Conservation (phyloP, 2,329 filamentous ascomycete genomes). For the Tolypocladium ovalisporum region DNA sequence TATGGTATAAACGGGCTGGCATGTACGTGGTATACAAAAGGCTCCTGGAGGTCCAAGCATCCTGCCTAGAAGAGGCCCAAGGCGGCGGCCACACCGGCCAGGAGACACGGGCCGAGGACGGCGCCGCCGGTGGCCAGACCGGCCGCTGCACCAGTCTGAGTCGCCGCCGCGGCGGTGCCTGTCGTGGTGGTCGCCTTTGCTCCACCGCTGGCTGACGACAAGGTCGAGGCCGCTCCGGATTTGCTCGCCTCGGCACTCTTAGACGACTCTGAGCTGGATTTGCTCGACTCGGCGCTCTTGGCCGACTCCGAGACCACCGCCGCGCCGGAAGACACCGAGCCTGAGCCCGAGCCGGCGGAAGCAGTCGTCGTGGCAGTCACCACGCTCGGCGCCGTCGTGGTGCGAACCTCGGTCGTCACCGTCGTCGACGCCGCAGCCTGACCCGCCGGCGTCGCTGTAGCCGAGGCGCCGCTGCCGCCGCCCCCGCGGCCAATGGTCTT, state of each 20-base stretch:
- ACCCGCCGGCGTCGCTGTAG: neutral
- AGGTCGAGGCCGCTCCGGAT: neutral
- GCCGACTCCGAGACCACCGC: neutral
- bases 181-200: neutral
- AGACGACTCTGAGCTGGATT: neutral
- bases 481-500: slow-evolving; percentile 11
- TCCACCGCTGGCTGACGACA: neutral
- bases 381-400: neutral
- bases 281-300: neutral
- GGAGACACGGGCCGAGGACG: slow-evolving; percentile 11
- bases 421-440: neutral
- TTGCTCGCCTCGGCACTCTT: neutral
- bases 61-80: slow-evolving; percentile 14
- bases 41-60: neutral
- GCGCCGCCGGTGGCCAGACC: slow-evolving; percentile 13
- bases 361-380: neutral
- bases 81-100: slow-evolving; percentile 17
- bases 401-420: neutral
- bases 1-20: neutral
- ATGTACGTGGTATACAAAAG: neutral
- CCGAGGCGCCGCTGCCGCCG: slow-evolving; percentile 1
- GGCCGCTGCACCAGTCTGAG: slow-evolving; percentile 3
- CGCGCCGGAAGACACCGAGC: neutral
- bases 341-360: neutral
- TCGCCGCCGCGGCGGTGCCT: slow-evolving; percentile 32